These are phyloP conservation scores for Pezicula neosporulosa DNA, from an alignment of 2,329 filamentous ascomycete genomes.

Conservation along the genomic window DNA sequence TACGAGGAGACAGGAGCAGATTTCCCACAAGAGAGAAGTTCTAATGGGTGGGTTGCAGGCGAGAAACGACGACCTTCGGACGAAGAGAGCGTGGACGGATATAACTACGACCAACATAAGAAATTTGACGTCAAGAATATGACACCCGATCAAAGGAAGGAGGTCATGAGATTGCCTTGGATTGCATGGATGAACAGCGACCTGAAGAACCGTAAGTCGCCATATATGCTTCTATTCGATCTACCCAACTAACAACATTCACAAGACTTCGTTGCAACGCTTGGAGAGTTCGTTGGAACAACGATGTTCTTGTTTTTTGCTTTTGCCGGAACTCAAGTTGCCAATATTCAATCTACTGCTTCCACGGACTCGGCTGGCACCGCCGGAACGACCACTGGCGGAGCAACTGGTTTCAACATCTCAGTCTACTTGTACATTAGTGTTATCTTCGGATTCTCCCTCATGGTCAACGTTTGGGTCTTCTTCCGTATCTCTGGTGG, in stretches of 20 bases:
- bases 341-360: slow-evolving; percentile 27
- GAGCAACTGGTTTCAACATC: slow-evolving; percentile 39
- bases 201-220: slow-evolving; percentile 36
- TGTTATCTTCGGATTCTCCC: slow-evolving; percentile 28
- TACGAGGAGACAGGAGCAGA: slow-evolving; percentile 19
- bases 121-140: slow-evolving; percentile 35
- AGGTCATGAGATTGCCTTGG: slow-evolving; percentile 41
- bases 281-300: slow-evolving; percentile 30
- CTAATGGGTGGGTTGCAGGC: slow-evolving; percentile 12
- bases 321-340: slow-evolving; percentile 25
- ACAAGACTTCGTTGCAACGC: slow-evolving; percentile 20
- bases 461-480: slow-evolving; percentile 52
- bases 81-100: slow-evolving; percentile 21
- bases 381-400: slow-evolving; percentile 37
- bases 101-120: slow-evolving; percentile 18
- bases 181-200: slow-evolving; percentile 44
- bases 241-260: not conserved
- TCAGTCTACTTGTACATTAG: slow-evolving; percentile 33
- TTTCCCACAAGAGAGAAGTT: slow-evolving; percentile 7
- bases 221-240: slow-evolving; percentile 8
- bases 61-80: slow-evolving; percentile 10
- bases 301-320: slow-evolving; percentile 33
- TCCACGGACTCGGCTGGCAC: slow-evolving; percentile 7
- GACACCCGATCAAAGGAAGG: slow-evolving; percentile 35
- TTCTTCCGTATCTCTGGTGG: slow-evolving; percentile 51